Base-by-base conservation (phyloP, 768 basidiomycete species). In the Pilatotrama ljubarskyi region DNA sequence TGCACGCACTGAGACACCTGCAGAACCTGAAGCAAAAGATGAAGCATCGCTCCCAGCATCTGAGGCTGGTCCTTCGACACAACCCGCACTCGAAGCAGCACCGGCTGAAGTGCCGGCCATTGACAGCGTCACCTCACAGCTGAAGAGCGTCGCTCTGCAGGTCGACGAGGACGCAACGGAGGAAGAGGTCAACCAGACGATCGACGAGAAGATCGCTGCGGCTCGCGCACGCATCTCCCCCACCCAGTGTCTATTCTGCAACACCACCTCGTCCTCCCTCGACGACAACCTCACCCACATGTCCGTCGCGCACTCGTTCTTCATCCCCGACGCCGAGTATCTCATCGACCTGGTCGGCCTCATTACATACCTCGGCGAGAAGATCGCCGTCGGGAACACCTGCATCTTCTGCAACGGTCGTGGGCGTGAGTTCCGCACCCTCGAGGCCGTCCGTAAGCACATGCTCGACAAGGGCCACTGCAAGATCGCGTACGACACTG, bases 381-480 rank as follows among this genome's bases (percentile, higher is more conserved):
- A 97, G 75, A 85, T 98, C 48, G 88, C 91, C 0, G 84, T 96
- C n/a, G 91, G 88, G 14, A 95, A 97, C 75, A 80, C 93, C 7
- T 99, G 97, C 78, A 83, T 98, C 25, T 93, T 80, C 74, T 99
- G 97, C 75, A 91, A 90, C 68, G 88, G 86, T 35, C 86, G 82
- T 61, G 84, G 93, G 42, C 77, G 86, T 61, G 94, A 93, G 68
- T 94, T 94, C 74, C 83, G 86, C 58, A 88, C 85, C 15, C 69
- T 95, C 53, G 89, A 93, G 3, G 96, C 95, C 0, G 95, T 93
- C 5, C 80, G 95, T 65, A 92, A 91, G 69, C 97, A 99, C 72
- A 99, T 99, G 97, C 62, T 84, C 40, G 95, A 95, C 79, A 98
- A 98, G 76, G 82, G 84, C 58, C 97, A 99, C 69, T 98, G 95